These are phyloP conservation scores for Cutaneotrichosporon curvatum DNA, from an alignment of 1,284 basidiomycete genomes.

Conservation along the genomic window DNA sequence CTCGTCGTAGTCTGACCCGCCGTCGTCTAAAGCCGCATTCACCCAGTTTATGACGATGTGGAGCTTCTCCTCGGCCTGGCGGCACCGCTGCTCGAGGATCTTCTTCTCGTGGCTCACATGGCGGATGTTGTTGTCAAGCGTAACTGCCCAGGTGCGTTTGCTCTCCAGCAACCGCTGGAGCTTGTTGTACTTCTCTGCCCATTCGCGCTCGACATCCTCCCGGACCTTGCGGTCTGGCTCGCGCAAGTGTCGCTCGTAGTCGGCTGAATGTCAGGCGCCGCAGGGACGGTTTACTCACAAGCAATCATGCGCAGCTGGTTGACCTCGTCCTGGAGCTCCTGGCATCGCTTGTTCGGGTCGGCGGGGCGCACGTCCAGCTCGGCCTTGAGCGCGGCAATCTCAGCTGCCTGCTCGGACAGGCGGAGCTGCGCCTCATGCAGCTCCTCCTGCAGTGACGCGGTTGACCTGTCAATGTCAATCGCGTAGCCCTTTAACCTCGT, in stretches of 20 bases:
- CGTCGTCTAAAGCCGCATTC: slow-evolving; percentile 21
- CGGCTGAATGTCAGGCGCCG: slow-evolving; percentile 16
- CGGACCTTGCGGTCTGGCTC: slow-evolving; percentile 63
- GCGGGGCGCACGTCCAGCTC: slow-evolving; percentile 40
- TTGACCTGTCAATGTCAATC: slow-evolving; percentile 70
- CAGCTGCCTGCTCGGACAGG: slow-evolving; percentile 69
- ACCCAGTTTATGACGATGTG: slow-evolving; percentile 39
- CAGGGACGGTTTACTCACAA: slow-evolving; percentile 1
- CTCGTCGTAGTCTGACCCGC: background rate
- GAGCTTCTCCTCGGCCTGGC: slow-evolving; percentile 38
- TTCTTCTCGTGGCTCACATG: slow-evolving; percentile 32
- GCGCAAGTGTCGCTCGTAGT: slow-evolving; percentile 51
- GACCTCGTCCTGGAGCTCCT: slow-evolving; percentile 42
- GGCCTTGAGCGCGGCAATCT: slow-evolving; percentile 55
- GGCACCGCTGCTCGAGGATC: slow-evolving; percentile 24
- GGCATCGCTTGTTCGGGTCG: slow-evolving; percentile 32
- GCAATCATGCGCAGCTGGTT: slow-evolving; percentile 41
- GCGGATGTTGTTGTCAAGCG: slow-evolving; percentile 39
- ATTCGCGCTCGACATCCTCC: slow-evolving; percentile 76
- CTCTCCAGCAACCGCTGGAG: slow-evolving; percentile 55
- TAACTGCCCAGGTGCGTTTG: slow-evolving; percentile 41
- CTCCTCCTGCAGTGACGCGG: slow-evolving; percentile 74
- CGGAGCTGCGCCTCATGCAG: slow-evolving; percentile 65
- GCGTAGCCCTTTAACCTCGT: slow-evolving; percentile 54
- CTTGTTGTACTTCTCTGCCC: slow-evolving; percentile 56